phyloP scores from a whole-genome alignment of 1,284 basidiomycete species.

The Leccinum idahoense region DNA sequence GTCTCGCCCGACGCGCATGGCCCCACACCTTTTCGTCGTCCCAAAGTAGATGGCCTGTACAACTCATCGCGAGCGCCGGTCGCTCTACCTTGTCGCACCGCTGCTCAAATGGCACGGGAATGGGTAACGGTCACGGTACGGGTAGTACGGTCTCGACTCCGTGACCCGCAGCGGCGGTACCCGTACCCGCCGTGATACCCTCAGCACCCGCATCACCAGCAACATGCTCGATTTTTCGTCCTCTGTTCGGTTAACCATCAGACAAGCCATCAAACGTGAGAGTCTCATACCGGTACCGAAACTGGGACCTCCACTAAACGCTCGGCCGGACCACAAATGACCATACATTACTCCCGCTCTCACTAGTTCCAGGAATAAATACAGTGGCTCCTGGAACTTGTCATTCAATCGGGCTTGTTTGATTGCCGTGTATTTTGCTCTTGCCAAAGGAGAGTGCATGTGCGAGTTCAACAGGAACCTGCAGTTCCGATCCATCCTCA shows the following conservation, averaged over 20 bases:
- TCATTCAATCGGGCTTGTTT: constrained; percentile 82
- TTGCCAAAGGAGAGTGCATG: constrained; percentile 83
- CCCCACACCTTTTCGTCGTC: no score
- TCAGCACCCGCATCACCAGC: constrained; percentile 93
- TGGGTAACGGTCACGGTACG: no score
- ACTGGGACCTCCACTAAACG: constrained; percentile 91
- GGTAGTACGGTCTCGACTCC: no score
- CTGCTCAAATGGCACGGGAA: no score
- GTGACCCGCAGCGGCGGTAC: no score
- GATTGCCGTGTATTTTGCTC: constrained; percentile 84
- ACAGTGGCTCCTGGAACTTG: constrained; percentile 96
- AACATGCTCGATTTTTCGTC: constrained; percentile 90
- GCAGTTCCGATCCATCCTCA: constrained; percentile 40
- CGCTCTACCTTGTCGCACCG: no score
- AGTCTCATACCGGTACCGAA: constrained; percentile 71
- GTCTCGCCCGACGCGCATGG: no score
- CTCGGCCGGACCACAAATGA: constrained; percentile 82
- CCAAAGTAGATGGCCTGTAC: no score
- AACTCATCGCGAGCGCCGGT: no score
- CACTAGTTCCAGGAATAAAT: constrained; percentile 88
- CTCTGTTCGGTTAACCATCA: constrained; percentile 42
- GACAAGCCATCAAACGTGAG: constrained; percentile 8
- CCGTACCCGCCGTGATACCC: no score
- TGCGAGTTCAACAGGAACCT: constrained; percentile 88
- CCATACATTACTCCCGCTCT: constrained; percentile 95